Conservation (phyloP, 805 yeast genomes). For the Kodamaea leandrae region DNA sequence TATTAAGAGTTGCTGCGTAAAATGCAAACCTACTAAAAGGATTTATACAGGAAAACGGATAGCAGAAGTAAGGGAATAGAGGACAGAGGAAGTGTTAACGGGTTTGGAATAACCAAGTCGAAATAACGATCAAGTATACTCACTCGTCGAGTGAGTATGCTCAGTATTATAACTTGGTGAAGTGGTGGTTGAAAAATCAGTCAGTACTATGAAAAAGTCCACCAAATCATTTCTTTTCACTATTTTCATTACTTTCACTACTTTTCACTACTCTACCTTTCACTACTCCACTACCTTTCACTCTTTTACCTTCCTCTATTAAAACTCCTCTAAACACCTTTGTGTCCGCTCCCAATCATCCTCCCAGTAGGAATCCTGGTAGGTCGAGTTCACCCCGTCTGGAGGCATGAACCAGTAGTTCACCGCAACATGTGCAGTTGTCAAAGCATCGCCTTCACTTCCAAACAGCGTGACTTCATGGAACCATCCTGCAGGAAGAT, state of each 20-base stretch:
- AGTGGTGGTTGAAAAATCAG: too few species aligned
- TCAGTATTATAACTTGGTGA: too few species aligned
- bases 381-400: constrained; percentile 28
- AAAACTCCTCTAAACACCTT: constrained; percentile 17
- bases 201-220: background rate
- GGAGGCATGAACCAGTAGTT: constrained; percentile 81
- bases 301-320: background rate
- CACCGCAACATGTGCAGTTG: constrained; percentile 53
- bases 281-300: background rate
- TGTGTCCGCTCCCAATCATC: constrained; percentile 48
- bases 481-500: constrained; percentile 77
- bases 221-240: too few species aligned
- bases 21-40: too few species aligned
- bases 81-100: too few species aligned
- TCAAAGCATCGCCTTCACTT: constrained; percentile 10
- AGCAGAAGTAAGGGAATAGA: too few species aligned
- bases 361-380: constrained; percentile 52
- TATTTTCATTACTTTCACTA: too few species aligned
- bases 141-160: too few species aligned
- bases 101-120: too few species aligned
- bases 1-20: too few species aligned
- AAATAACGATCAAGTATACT: too few species aligned
- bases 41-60: too few species aligned
- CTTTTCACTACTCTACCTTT: constrained; percentile 1
- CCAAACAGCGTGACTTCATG: constrained; percentile 75